Evolutionary conservation across 208 protist species (phyloP), one percentile per base, ranked within the genome.

Genomic region (Acanthamoeba triangularis): DNA sequence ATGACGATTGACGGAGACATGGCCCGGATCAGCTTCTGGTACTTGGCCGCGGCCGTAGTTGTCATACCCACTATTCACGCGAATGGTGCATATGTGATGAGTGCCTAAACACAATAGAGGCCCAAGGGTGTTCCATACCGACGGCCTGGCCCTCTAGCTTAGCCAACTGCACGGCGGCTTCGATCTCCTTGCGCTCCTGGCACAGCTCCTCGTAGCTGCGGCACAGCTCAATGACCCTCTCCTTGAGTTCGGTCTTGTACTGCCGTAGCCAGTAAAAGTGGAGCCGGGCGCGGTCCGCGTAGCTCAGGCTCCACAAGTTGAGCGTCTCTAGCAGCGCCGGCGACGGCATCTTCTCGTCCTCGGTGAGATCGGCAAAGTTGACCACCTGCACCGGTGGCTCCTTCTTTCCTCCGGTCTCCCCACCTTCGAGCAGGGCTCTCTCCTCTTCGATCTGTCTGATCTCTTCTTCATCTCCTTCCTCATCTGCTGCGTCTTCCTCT

Each of bases 61-160:
- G 97, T 98, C 20, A 97, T 96, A 0, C 96, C 97, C 2, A 98
- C 65, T 52, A 59, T 61, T 33, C 13, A 93, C 82, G 28, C 49
- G 13, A 47, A 49, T 8, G 76, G 11, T 85, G 1, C n/a, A n/a
- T n/a, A n/a, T 20, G 76, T 33, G 5, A 16, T 10, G 7, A 69
- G 10, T 52, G 10, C 1, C 2, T 14, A 33, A 14, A 63, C 56
- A 28, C 23, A 28, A 3, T 28, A 18, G 14, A 28, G 37, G 74
- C 74, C 47, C 47, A 16, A 44, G 30, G 14, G 49, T 44, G 30
- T 0, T 7, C 0, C 76, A 61, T 92, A 47, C 92, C 91, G 16
- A 95, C 85, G 10, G n/a, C 61, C 23, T 18, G 5, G 28, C 30
- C 56, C 16, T 49, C 47, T 1, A 76, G 80, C 37, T 35, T 33